phyloP scores from a whole-genome alignment of 2,329 filamentous ascomycete genomes.

The Diaporthe citrichinensis region DNA sequence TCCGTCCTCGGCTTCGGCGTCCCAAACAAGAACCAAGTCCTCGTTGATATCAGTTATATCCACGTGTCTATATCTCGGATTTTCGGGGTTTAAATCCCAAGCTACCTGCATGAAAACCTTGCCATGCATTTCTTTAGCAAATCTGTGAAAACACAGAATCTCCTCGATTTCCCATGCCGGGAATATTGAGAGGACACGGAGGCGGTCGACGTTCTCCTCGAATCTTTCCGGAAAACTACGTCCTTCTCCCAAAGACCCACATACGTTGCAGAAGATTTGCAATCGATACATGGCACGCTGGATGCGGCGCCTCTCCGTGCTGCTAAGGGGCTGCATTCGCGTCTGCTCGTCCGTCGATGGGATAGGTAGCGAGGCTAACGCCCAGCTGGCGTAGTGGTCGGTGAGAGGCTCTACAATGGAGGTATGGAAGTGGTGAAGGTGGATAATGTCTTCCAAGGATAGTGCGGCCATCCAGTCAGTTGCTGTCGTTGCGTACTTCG shows the following conservation, averaged over 20 bases:
- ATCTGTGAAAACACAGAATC: slow-evolving; percentile 16
- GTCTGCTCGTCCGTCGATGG: not conserved
- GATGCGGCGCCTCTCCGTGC: slow-evolving; percentile 34
- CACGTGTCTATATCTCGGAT: slow-evolving; percentile 16
- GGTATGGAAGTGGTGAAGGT: slow-evolving; percentile 38
- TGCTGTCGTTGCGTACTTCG: not conserved
- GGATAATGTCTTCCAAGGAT: slow-evolving; percentile 32
- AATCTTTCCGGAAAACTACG: not conserved
- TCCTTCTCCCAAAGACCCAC: slow-evolving; percentile 2
- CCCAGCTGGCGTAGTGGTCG: slow-evolving; percentile 40
- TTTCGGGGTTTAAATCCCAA: slow-evolving; percentile 17
- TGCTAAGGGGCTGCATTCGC: slow-evolving; percentile 2
- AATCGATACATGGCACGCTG: slow-evolving; percentile 40
- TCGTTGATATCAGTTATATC: not conserved
- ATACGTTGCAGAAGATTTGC: slow-evolving; percentile 38
- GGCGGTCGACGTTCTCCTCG: not conserved
- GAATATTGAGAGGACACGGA: slow-evolving; percentile 21
- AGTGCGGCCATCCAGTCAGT: not conserved
- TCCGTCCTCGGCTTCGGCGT: not conserved
- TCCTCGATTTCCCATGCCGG: slow-evolving; percentile 22
- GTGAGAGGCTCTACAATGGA: slow-evolving; percentile 40
- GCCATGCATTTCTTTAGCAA: not conserved
- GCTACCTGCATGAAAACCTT: slow-evolving; percentile 14
- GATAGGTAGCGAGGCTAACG: slow-evolving; percentile 33
- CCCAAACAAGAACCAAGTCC: not conserved